Evolutionary conservation across 1,284 basidiomycete genomes (phyloP), one percentile per base, ranked within the genome.

Genomic region (Coniferiporia sulphurascens): DNA sequence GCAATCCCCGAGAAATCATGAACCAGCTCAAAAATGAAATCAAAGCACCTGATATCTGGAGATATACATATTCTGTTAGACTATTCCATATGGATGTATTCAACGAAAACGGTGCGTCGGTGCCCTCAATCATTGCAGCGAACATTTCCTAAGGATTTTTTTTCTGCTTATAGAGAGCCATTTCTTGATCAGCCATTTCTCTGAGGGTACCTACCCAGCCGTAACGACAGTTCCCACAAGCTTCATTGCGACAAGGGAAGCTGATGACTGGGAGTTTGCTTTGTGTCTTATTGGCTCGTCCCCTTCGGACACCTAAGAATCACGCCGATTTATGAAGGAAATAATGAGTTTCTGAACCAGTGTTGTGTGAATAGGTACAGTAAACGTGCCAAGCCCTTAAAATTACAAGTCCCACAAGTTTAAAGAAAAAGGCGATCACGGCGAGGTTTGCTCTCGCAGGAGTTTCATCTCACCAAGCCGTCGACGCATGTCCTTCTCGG

Each of bases 401-500:
- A 10, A 21, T 22, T 48, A 48, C 34, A 51, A 12, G 38, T 8
- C n/a, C 19, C 56, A 9, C 50, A 22, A 35, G 15, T 41, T 34
- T 34, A 44, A 17, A 52, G 36, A 50, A 48, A 15, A 27, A 52
- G 15, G 21, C 19, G 10, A 55, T 75, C 67, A 85, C 10, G 83
- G 77, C 46, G 73, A 73, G 41, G 72, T 74, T 65, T 87, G 85
- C 65, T 81, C 82, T 67, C 84, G 77, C 48, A 91, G 75, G 17
- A 82, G 77, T 70, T 83, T 80, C 82, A 96, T 86, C 74, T 89
- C 84, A 12, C 83, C 87, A n/a, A 93, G 77, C 51, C 90, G 80
- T 36, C 87, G 78, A 49, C 88, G 79, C 85, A 93, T 95, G 55
- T 89, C 87, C 74, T 87, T 91, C 76, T 96, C 93, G 6, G 92